phyloP scores from a whole-genome alignment of 2,329 filamentous ascomycete genomes.

The Ophiostoma sp. region DNA sequence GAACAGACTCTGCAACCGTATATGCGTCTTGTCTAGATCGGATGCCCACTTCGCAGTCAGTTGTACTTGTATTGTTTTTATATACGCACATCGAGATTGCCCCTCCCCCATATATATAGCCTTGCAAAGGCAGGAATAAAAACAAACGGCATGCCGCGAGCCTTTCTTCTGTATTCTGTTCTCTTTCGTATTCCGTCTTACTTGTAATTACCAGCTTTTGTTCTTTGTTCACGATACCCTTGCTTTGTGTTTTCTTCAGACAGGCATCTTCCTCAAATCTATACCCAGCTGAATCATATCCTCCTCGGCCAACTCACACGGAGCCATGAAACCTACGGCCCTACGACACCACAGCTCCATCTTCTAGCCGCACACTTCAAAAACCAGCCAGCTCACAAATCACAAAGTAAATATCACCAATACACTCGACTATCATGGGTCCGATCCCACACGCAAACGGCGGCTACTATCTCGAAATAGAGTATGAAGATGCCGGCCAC shows the following conservation, averaged over 20 bases:
- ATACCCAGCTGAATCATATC: background rate
- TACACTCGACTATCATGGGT: background rate
- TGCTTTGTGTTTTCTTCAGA: background rate
- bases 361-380: background rate
- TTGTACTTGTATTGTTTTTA: background rate
- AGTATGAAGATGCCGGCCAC: background rate
- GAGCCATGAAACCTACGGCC: background rate
- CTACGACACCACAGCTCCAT: too few species aligned
- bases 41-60: background rate
- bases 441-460: background rate
- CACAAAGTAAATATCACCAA: background rate
- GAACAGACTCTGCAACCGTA: background rate
- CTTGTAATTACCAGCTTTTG: background rate
- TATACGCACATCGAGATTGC: conserved; percentile 10
- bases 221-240: background rate
- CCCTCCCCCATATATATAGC: background rate
- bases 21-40: conserved; percentile 5
- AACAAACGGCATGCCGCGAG: background rate
- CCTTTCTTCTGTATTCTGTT: background rate
- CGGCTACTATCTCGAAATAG: background rate
- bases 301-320: background rate
- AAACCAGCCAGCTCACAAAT: too few species aligned
- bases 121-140: conserved; percentile 2
- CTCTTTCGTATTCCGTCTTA: background rate
- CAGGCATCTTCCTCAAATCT: background rate